A percentile compares a stretch with the other conserved stretches of the same genome.
Evolutionary conservation across 2,329 filamentous ascomycete species (phyloP).

Genomic region (Epichloe uncinata): DNA sequence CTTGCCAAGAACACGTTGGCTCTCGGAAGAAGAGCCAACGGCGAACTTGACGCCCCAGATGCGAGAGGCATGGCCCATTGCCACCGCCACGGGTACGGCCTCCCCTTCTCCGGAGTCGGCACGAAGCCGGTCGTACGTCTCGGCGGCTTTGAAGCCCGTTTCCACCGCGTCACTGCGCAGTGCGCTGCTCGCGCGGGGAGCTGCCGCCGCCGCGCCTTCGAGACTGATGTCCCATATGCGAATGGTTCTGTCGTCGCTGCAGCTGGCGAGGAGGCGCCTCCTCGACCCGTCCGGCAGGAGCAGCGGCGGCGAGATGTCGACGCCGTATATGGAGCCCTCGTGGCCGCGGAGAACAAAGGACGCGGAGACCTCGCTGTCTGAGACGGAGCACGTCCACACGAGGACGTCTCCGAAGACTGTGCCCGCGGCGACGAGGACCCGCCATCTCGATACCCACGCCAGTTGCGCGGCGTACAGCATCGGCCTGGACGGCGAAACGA

Average conservation of each 20-base stretch:
- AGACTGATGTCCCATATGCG: constrained; percentile 74
- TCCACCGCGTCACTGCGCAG: constrained; percentile 17
- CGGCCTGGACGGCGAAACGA: constrained; percentile 57
- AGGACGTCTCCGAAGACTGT: constrained; percentile 93
- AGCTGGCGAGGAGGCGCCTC: constrained; percentile 66
- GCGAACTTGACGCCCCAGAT: constrained; percentile 76
- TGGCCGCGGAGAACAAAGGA: constrained; percentile 52
- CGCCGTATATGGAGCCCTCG: constrained; percentile 87
- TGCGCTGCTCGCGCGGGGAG: not conserved
- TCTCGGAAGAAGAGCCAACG: constrained; percentile 14
- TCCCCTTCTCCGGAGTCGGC: constrained; percentile 5
- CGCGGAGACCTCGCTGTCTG: constrained; percentile 14
- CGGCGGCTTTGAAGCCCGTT: constrained; percentile 45
- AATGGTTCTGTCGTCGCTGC: constrained; percentile 88
- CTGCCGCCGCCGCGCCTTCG: constrained; percentile 6
- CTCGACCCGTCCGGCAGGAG: constrained; percentile 21
- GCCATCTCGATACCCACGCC: constrained; percentile 41
- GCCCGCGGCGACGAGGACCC: constrained; percentile 68
- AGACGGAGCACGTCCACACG: constrained; percentile 62
- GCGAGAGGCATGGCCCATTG: constrained; percentile 76
- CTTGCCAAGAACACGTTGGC: constrained; percentile 2
- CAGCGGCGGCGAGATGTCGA: constrained; percentile 56
- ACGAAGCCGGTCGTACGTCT: constrained; percentile 12
- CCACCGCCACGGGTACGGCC: constrained; percentile 40
- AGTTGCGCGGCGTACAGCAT: constrained; percentile 80